Percentiles rank a stretch among this genome's conserved stretches.
phyloP scores from a whole-genome alignment of 108 stramenopile genomes.

The Conticribra weissflogii region DNA sequence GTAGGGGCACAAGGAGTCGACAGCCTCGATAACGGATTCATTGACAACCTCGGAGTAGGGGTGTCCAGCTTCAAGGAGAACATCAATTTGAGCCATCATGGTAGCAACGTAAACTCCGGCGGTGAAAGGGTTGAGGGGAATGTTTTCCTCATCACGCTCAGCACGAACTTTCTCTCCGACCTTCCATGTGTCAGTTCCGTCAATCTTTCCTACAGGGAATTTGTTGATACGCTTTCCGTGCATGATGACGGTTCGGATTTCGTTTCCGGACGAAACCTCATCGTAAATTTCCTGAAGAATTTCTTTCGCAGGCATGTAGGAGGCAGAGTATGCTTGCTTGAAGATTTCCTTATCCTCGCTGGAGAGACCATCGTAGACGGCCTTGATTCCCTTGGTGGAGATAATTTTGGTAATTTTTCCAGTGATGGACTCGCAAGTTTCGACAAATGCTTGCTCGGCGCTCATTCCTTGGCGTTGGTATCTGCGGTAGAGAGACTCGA shows the following conservation, averaged over 20 bases:
- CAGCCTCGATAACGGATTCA: constrained; percentile 98
- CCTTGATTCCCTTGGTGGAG: constrained; percentile 95
- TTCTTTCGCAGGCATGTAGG: constrained; percentile 96
- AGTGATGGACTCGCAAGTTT: constrained; percentile 96
- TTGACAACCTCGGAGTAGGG: constrained; percentile 99
- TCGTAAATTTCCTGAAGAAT: constrained; percentile 99
- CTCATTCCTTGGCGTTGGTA: constrained; percentile 97
- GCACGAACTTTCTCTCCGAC: constrained; percentile 97
- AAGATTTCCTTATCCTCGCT: constrained; percentile 91
- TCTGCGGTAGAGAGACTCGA: constrained; percentile 96
- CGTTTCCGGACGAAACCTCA: constrained; percentile 96
- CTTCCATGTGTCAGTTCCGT: constrained; percentile 96
- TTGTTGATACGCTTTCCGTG: constrained; percentile 90
- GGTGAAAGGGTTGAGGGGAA: constrained; percentile 98
- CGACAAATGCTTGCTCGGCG: constrained; percentile 93
- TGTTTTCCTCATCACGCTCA: constrained; percentile 92
- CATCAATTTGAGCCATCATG: constrained; percentile 99
- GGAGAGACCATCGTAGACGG: constrained; percentile 89
- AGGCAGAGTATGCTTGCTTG: constrained; percentile 93
- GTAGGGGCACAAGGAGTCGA: constrained; percentile 98
- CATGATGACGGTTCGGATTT: constrained; percentile 98
- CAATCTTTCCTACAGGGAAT: constrained; percentile 98
- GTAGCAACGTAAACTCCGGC: constrained; percentile 98
- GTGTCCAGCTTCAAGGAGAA: constrained; percentile 94
- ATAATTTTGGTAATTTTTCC: constrained; percentile 97